Evolutionary conservation across 768 basidiomycete genomes (phyloP).

Genomic region (Amanita phalloides): DNA sequence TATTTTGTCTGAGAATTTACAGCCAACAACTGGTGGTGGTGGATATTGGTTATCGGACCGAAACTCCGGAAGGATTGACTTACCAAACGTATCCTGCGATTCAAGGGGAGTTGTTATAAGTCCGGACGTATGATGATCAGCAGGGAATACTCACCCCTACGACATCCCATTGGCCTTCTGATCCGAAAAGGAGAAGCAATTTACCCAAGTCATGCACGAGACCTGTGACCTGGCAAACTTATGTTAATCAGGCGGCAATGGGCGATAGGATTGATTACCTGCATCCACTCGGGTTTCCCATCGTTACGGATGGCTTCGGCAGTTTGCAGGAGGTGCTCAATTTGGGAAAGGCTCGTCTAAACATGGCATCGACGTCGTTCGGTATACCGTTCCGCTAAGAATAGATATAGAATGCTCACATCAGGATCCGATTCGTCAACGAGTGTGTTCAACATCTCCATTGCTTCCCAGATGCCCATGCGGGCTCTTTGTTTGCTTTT

Average conservation of each 20-base stretch:
- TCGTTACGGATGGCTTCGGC: slow-evolving; percentile 84
- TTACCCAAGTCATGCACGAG: slow-evolving; percentile 89
- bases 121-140: not conserved
- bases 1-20: slow-evolving; percentile 75
- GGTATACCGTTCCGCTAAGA: slow-evolving; percentile 2
- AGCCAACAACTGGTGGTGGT: slow-evolving; percentile 52
- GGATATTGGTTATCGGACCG: slow-evolving; percentile 1
- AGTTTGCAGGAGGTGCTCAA: slow-evolving; percentile 85
- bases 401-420: slow-evolving; percentile 24
- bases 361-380: slow-evolving; percentile 15
- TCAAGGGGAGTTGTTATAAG: not conserved
- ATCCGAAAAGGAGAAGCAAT: slow-evolving; percentile 72
- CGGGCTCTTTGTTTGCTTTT: slow-evolving; percentile 52
- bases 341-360: slow-evolving; percentile 71
- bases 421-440: slow-evolving; percentile 91
- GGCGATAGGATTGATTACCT: slow-evolving; percentile 23
- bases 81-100: slow-evolving; percentile 33
- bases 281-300: slow-evolving; percentile 90
- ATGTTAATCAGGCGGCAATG: not conserved
- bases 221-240: slow-evolving; percentile 47
- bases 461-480: slow-evolving; percentile 85
- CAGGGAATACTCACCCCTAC: slow-evolving; percentile 53
- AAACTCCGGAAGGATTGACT: slow-evolving; percentile 6
- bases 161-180: slow-evolving; percentile 90
- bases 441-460: slow-evolving; percentile 78